Base-by-base conservation (phyloP, 352 stramenopile species). In the Globisporangium splendens region DNA sequence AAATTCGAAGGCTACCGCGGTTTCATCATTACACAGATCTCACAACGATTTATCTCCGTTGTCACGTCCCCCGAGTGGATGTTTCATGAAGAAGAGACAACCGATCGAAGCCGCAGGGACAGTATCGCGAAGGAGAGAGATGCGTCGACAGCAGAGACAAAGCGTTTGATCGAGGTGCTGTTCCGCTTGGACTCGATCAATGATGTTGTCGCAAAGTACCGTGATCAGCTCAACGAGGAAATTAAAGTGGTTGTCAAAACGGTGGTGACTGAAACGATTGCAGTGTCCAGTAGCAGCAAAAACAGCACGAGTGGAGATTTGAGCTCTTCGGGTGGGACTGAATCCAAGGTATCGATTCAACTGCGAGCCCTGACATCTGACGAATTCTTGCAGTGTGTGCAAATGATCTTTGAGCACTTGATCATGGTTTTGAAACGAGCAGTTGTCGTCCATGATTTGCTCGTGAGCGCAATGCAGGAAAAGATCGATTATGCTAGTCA, bases 351-450 rank as follows among this genome's bases (percentile, higher is more conserved):
- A 13, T 93, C 82, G 15, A 75, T 88, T 44, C 86, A 93, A 54
- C 65, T 95, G 38, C 77, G 81, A 53, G 83, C 82, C 6, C 68
- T 95, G 33, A 86, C 65, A 3, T 92, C 86, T 5, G 84, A 95
- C 53, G 86, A 95, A 55, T 95, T 95, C 57, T 69, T 93, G 8
- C 79, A 91, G 54, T 95, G 86, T 54, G 78, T 95, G 18, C 79
- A 93, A 56, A 95, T 95, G 86, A 93, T 93, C 46, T 95, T 95
- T 63, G 86, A 95, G 64, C 86, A 95, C 54, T 67, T 95, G 60
- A 61, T 93, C 39, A 80, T 95, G 69, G 63, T 93, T 1, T 64
- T 95, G 15, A 85, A 91, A 61, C 79, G 86, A 50, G 82, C 83
- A 46, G 80, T 92, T 21, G 73, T 91, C 24, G 83, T 95, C 2